Conservation (phyloP, 352 stramenopile species). For the Phytophthora rubi region DNA sequence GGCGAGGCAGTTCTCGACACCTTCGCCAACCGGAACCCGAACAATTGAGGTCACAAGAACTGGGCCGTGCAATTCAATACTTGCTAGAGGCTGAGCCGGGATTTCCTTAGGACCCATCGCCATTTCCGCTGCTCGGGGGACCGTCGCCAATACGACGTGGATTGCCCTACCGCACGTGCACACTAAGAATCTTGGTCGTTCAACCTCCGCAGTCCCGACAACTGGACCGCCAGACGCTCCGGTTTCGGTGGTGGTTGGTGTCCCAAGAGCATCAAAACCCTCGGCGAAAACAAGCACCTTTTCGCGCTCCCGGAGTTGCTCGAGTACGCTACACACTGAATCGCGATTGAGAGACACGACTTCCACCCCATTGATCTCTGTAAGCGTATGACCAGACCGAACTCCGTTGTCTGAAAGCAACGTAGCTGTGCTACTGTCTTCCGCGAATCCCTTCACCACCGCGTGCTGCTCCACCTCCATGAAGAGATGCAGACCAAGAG, state of each 20-base stretch:
- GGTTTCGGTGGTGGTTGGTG: conserved; percentile 7
- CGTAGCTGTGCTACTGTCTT: conserved; percentile 49
- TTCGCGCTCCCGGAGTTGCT: conserved; percentile 55
- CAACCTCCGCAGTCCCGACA: conserved; percentile 32
- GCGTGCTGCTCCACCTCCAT: conserved; percentile 62
- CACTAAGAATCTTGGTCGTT: conserved; percentile 59
- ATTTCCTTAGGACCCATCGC: conserved; percentile 55
- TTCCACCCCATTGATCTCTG: conserved; percentile 65
- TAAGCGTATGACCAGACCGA: conserved; percentile 46
- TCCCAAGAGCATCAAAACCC: conserved; percentile 33
- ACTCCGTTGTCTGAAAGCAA: conserved; percentile 46
- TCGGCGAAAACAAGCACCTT: conserved; percentile 63
- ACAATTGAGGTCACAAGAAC: conserved; percentile 61
- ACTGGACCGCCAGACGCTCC: conserved; percentile 12
- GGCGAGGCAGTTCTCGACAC: conserved; percentile 68
- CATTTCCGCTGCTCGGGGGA: conserved; percentile 69
- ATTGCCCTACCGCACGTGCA: conserved; percentile 66
- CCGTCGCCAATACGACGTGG: conserved; percentile 52
- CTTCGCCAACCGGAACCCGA: conserved; percentile 57
- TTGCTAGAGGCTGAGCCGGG: conserved; percentile 53
- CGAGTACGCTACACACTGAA: conserved; percentile 54
- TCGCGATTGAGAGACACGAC: conserved; percentile 43
- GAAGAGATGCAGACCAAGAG: conserved; percentile 66
- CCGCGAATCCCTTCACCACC: conserved; percentile 61
- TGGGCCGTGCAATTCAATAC: conserved; percentile 46